A percentile compares a stretch with the other conserved stretches of the same genome.
These are phyloP conservation scores for Psilocybe cubensis DNA, from an alignment of 768 basidiomycete genomes.

Conservation along the genomic window DNA sequence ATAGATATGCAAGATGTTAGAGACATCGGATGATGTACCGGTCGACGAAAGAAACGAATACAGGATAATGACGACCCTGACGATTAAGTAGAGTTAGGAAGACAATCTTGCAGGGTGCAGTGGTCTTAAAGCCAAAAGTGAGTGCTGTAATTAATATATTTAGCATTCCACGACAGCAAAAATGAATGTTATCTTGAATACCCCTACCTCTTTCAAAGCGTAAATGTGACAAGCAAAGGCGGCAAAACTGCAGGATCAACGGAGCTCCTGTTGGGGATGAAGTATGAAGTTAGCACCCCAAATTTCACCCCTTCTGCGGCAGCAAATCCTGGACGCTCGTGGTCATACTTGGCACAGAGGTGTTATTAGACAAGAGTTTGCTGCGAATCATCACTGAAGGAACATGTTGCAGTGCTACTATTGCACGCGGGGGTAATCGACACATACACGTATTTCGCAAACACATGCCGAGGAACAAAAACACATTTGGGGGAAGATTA, in stretches of 20 bases:
- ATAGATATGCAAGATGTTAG: neutral
- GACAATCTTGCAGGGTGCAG: neutral
- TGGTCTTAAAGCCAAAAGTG: neutral
- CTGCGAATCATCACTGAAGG: neutral
- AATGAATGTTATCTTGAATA: constrained; percentile 2
- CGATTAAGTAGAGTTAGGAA: neutral
- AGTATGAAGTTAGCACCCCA: constrained; percentile 1
- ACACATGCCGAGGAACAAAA: constrained; percentile 14
- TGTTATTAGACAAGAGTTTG: neutral
- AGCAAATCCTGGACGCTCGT: neutral
- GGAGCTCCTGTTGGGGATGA: constrained; percentile 3
- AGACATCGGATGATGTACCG: neutral
- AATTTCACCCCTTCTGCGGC: neutral
- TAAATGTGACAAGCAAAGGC: neutral
- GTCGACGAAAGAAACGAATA: neutral
- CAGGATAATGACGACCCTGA: neutral
- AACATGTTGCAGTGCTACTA: neutral
- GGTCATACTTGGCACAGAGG: neutral
- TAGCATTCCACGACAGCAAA: constrained; percentile 1
- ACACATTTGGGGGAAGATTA: constrained; percentile 11
- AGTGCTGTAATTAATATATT: neutral
- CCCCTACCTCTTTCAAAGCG: constrained; percentile 6
- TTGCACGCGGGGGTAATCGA: constrained; percentile 9
- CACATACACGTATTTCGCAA: constrained; percentile 13
- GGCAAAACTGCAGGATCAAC: constrained; percentile 4